phyloP scores from a whole-genome alignment of 768 basidiomycete genomes.

The Naganishia kalamii region DNA sequence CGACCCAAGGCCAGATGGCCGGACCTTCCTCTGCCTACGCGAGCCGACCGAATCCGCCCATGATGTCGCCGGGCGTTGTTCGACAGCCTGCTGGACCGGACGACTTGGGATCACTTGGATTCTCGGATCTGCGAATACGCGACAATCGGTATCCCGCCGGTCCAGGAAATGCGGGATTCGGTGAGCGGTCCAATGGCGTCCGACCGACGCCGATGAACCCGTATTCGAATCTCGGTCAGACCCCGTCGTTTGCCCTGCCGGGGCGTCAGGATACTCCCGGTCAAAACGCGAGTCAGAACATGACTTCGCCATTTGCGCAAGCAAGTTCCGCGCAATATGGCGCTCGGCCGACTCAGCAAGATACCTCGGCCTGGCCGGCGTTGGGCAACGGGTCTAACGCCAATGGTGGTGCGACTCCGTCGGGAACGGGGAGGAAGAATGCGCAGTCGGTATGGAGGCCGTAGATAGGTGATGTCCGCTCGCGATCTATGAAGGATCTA shows the following conservation, averaged over 20 bases:
- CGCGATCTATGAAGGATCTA: too few species aligned
- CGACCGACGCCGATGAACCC: not conserved
- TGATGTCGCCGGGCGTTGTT: not conserved
- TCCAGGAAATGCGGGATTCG: not conserved
- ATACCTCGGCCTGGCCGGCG: not conserved
- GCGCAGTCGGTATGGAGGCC: too few species aligned
- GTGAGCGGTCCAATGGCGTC: not conserved
- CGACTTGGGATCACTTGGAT: slow-evolving; percentile 1
- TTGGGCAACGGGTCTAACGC: not conserved
- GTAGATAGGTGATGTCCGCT: too few species aligned
- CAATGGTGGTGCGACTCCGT: too few species aligned
- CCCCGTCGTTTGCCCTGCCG: not conserved
- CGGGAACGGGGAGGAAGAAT: too few species aligned
- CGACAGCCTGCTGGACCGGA: slow-evolving; percentile 10
- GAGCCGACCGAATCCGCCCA: not conserved
- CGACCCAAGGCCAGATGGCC: not conserved
- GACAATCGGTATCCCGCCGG: not conserved
- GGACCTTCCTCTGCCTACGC: not conserved
- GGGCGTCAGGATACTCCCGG: not conserved
- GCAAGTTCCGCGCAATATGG: not conserved
- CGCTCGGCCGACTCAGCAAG: not conserved
- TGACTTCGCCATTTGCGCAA: not conserved
- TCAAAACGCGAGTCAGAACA: not conserved
- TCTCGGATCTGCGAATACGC: not conserved
- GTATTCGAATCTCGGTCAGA: not conserved